Evolutionary conservation across 2,329 filamentous ascomycete species (phyloP).

Genomic region (Coniochaeta sp.): DNA sequence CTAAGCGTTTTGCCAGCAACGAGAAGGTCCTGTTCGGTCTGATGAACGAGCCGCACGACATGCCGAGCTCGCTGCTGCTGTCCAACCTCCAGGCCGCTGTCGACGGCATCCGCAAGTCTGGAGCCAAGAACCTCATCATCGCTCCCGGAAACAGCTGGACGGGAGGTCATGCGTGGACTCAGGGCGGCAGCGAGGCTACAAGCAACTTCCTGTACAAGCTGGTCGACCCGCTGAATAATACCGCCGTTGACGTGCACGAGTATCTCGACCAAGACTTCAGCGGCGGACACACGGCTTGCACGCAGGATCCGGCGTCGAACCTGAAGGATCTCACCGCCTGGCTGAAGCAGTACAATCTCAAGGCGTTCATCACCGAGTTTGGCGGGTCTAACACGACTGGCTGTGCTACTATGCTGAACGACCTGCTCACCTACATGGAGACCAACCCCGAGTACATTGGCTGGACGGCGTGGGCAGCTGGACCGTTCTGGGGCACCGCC

Average conservation of each 20-base stretch:
- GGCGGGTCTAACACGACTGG: slow-evolving; percentile 35
- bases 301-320: slow-evolving; percentile 27
- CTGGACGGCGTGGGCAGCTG: slow-evolving; percentile 43
- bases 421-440: slow-evolving; percentile 37
- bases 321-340: slow-evolving; percentile 34
- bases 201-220: slow-evolving; percentile 32
- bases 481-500: slow-evolving; percentile 35
- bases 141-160: slow-evolving; percentile 42
- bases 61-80: slow-evolving; percentile 35
- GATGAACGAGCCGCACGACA: slow-evolving; percentile 44
- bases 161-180: slow-evolving; percentile 37
- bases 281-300: slow-evolving; percentile 32
- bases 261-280: slow-evolving; percentile 42
- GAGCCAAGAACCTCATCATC: slow-evolving; percentile 38
- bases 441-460: slow-evolving; percentile 39
- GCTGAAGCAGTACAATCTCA: slow-evolving; percentile 34
- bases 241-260: slow-evolving; percentile 42
- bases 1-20: slow-evolving; percentile 34
- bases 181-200: slow-evolving; percentile 28
- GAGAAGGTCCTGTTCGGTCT: slow-evolving; percentile 41
- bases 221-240: slow-evolving; percentile 37
- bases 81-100: slow-evolving; percentile 39
- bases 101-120: slow-evolving; percentile 31
- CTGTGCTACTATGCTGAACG: slow-evolving; percentile 29
- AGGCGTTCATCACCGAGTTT: slow-evolving; percentile 42